Base-by-base conservation (phyloP, 1,284 basidiomycete genomes). In the Inonotus hispidus region DNA sequence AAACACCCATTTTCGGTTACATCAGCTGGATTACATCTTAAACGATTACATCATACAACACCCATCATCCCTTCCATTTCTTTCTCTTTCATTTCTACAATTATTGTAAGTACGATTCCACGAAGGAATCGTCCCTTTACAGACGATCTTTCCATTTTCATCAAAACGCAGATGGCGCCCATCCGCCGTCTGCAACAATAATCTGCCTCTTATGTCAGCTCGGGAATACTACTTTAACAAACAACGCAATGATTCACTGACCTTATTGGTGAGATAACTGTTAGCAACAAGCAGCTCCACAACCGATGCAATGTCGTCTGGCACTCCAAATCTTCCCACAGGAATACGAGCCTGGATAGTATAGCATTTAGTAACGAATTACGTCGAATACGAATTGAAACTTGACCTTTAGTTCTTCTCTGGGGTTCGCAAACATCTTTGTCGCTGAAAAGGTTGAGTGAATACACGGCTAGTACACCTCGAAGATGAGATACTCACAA, bases 251-350 rank as follows among this genome's bases (percentile, higher is more conserved):
- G n/a, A 16, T 52, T 27, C 50, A 55, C 73, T 21, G 53, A 79
- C 81, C 75, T 83, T 82, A 71, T 82, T 81, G 16, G 80, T 82
- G 77, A 82, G 79, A 59, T 82, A 82, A 3, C 70, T 73, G 64
- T 82, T 82, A 1, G 72, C 75, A 1, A 76, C 76, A 16, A 82
- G 71, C 68, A 79, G 69, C 61, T 79, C 76, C 13, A 82, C 79
- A 27, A 82, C 71, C 16, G 77, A 75, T 3, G 80, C 77, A 50
- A 83, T 77, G 63, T 82, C 81, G 41, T 78, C 72, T 0, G 82
- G 78, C 43, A 74, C 71, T 5, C 81, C 82, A 32, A 82, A 73
- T 23, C 82, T 73, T 5, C 79, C 79, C 3, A 82, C 72, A 3
- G 81, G 81, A 49, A 83, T 79, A 60, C 72, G 73, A 56, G 71